Conservation (phyloP, 495 filamentous ascomycete genomes). For the Melanomma pulvis-pyrius region DNA sequence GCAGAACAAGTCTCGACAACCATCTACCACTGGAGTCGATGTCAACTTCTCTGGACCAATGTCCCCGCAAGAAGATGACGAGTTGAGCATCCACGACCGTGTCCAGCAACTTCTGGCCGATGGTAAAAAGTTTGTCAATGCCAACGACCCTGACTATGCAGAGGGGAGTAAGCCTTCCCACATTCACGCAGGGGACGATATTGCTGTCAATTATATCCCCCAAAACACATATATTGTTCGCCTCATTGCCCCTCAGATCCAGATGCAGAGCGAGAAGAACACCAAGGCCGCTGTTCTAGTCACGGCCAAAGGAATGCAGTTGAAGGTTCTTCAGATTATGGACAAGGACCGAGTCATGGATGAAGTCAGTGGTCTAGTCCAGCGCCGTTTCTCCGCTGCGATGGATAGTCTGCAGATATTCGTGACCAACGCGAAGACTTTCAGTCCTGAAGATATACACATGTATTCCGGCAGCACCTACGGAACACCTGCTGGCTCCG, state of each 20-base stretch:
- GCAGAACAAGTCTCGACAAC: constrained; percentile 65
- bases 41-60: background rate
- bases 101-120: constrained; percentile 87
- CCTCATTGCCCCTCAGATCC: constrained; percentile 94
- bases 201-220: constrained; percentile 86
- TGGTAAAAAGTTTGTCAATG: constrained; percentile 78
- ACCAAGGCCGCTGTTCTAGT: constrained; percentile 89
- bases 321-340: constrained; percentile 96
- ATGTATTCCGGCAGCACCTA: constrained; percentile 94
- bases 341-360: constrained; percentile 91
- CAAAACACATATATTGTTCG: constrained; percentile 94
- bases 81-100: constrained; percentile 74
- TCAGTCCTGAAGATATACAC: constrained; percentile 76
- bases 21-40: constrained; percentile 26
- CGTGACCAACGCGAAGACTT: constrained; percentile 87
- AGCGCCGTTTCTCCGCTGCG: constrained; percentile 86
- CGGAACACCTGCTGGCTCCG: constrained; percentile 77
- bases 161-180: constrained; percentile 23
- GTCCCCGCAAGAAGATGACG: constrained; percentile 56
- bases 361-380: constrained; percentile 90
- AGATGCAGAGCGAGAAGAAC: constrained; percentile 97
- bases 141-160: constrained; percentile 58
- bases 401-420: constrained; percentile 99
- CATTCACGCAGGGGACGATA: constrained; percentile 63
- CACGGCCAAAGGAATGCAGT: constrained; percentile 92